Base-by-base conservation (phyloP, 2,329 filamentous ascomycete genomes). In the Tricladium varicosporioides region DNA sequence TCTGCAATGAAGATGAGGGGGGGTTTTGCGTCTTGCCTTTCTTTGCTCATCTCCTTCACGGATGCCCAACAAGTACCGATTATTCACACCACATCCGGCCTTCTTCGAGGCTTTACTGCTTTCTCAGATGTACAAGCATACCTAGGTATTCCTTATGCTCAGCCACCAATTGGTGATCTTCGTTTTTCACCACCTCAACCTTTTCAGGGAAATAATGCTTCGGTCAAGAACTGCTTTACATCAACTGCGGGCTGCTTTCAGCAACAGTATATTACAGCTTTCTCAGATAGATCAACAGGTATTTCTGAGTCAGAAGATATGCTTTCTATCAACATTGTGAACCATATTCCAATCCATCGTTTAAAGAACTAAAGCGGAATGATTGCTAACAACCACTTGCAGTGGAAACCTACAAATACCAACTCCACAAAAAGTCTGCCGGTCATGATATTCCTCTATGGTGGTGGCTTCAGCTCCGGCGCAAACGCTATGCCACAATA, bases 401-500 rank as follows among this genome's bases (percentile, higher is more conserved):
- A 53, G 40, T 46, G 40, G 51, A 33, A 31, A 31, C 40, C 40
- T 46, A n/a, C 18, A n/a, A 13, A 53, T 3, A 27, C 13, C 7
- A 33, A 32, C 59, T 76, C 22, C 22, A 27, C 22, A 27, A 27
- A 27, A 27, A 7, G 22, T 27, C 22, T 27, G 4, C 22, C 22
- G 7, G 7, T 27, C 22, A 27, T 27, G 43, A 67, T 77, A 16
- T 77, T 73, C 70, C 70, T 77, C 11, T 69, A 73, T 31, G 75
- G 75, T 5, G 75, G 75, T 11, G 72, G 69, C 1, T 76, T 74
- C 52, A 62, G 64, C 1, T 66, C 66, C 40, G 74, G 74, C 51
- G 71, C 69, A 56, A 71, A 73, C 0, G 66, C 71, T 47, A 71
- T 67, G n/a, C 71, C 71, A 0, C 67, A 70, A 2, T 78, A 76